Evolutionary conservation across 192 early-diverging fungal genomes (phyloP).

Genomic region (Lobosporangium transversale): DNA sequence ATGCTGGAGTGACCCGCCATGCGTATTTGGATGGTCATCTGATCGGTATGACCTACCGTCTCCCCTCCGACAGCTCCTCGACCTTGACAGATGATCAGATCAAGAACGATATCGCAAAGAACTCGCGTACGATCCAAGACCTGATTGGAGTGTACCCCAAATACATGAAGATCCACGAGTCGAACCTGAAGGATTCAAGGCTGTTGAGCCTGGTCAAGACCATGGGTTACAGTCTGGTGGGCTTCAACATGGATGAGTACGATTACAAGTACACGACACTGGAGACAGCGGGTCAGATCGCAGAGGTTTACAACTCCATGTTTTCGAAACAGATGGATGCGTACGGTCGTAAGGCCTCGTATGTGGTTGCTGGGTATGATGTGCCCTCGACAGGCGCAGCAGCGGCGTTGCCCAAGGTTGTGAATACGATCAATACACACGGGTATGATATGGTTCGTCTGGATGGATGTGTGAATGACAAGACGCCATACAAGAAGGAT

Average conservation of each 20-base stretch:
- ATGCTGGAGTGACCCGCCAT: conserved; percentile 60
- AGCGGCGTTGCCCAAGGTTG: conserved; percentile 54
- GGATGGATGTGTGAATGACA: conserved; percentile 63
- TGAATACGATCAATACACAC: conserved; percentile 54
- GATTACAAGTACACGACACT: conserved; percentile 60
- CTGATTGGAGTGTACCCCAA: conserved; percentile 62
- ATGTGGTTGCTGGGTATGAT: conserved; percentile 60
- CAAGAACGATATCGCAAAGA: conserved; percentile 52
- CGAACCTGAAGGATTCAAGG: conserved; percentile 53
- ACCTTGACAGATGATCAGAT: conserved; percentile 53
- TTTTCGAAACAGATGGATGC: conserved; percentile 60
- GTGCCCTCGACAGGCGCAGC: conserved; percentile 60
- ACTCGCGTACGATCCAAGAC: conserved; percentile 58
- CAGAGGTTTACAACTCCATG: conserved; percentile 53
- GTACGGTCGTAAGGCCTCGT: conserved; percentile 59
- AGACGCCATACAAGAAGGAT: conserved; percentile 58
- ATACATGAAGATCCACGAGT: conserved; percentile 60
- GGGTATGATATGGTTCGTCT: conserved; percentile 64
- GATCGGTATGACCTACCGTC: conserved; percentile 65
- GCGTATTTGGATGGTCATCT: conserved; percentile 63
- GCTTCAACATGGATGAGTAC: conserved; percentile 61
- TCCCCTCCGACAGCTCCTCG: conserved; percentile 54
- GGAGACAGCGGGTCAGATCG: conserved; percentile 40
- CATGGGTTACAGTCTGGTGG: conserved; percentile 57
- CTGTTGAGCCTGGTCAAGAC: conserved; percentile 49